Evolutionary conservation across 2,329 filamentous ascomycete genomes (phyloP).

Genomic region (Zopfia rhizophila): DNA sequence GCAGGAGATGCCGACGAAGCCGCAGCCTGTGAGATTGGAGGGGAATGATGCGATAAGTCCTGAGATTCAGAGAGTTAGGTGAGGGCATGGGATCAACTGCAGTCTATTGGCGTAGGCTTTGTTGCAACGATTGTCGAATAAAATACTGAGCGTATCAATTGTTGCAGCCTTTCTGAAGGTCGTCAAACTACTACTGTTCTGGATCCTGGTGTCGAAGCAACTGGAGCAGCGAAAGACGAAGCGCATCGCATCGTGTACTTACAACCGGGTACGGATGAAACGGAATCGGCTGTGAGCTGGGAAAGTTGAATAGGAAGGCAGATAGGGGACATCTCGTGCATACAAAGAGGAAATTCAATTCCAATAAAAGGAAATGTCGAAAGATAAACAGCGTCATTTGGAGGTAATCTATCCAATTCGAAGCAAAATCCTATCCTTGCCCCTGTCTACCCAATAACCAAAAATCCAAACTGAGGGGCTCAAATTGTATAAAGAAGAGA

Average conservation of each 20-base stretch:
- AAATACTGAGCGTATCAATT: background rate
- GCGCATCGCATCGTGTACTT: background rate
- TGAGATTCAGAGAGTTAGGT: slow-evolving; percentile 1
- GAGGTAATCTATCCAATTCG: too few species aligned
- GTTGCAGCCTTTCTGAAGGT: background rate
- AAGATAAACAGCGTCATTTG: too few species aligned
- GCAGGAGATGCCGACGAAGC: background rate
- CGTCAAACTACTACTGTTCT: background rate
- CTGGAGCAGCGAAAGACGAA: background rate
- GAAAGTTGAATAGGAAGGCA: too few species aligned
- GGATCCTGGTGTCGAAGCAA: background rate
- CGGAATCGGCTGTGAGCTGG: too few species aligned
- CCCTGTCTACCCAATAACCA: too few species aligned
- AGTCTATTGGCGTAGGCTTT: background rate
- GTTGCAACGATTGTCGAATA: background rate
- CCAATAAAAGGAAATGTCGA: too few species aligned
- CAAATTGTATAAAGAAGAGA: background rate
- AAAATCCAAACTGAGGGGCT: background rate
- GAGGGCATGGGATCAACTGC: background rate
- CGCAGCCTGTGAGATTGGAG: background rate
- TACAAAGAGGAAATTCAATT: too few species aligned
- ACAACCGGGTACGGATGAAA: background rate
- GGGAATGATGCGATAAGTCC: background rate
- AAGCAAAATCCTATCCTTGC: too few species aligned
- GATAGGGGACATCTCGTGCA: too few species aligned